Evolutionary conservation across 768 basidiomycete genomes (phyloP).

Genomic region (Leccinum olivaceopallidum): DNA sequence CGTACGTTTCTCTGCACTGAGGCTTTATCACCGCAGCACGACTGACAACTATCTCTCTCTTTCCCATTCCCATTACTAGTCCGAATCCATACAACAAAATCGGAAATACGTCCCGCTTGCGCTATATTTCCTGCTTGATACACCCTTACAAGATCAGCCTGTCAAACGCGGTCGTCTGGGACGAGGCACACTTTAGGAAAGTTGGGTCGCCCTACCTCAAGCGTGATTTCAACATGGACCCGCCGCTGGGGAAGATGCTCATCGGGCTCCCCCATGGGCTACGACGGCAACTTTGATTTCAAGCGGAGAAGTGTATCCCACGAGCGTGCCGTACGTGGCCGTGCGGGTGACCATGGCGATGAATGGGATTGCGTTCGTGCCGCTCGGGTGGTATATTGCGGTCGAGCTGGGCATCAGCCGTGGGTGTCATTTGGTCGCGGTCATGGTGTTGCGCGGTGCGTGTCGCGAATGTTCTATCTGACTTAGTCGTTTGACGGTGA

Average conservation of each 20-base stretch:
- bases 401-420: constrained; percentile 89
- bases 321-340: constrained; percentile 83
- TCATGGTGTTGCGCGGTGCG: constrained; percentile 90
- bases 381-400: constrained; percentile 95
- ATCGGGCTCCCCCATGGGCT: constrained; percentile 95
- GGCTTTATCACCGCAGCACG: constrained; percentile 8
- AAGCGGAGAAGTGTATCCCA: constrained; percentile 84
- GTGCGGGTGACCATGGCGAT: constrained; percentile 95
- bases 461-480: constrained; percentile 25
- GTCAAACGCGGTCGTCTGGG: constrained; percentile 89
- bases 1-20: constrained; percentile 37
- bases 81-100: constrained; percentile 80
- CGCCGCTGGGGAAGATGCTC: constrained; percentile 98
- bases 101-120: constrained; percentile 74
- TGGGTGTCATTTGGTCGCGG: constrained; percentile 90
- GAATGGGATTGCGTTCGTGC: constrained; percentile 95
- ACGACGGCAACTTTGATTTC: constrained; percentile 91
- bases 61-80: constrained; percentile 36
- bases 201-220: constrained; percentile 98
- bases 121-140: constrained; percentile 91
- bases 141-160: constrained; percentile 92
- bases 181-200: constrained; percentile 99
- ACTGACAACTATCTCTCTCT: constrained; percentile 6
- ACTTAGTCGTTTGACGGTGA: background rate
- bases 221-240: constrained; percentile 98